A percentile compares a stretch with the other conserved stretches of the same genome.
These are phyloP conservation scores for Fusarium nurragi DNA, from an alignment of 2,329 filamentous ascomycete genomes.

Conservation along the genomic window DNA sequence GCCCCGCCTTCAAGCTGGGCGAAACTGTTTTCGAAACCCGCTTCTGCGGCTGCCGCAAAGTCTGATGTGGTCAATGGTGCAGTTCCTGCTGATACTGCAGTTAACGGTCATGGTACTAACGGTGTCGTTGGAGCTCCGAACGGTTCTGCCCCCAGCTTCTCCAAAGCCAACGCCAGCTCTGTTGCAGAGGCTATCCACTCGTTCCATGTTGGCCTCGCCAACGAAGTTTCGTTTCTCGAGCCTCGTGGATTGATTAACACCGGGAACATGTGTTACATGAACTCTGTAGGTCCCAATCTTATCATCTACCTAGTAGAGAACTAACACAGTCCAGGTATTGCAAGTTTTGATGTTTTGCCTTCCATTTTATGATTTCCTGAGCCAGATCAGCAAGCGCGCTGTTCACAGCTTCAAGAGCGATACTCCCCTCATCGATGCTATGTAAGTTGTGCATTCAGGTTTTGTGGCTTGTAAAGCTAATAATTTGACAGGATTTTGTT, in stretches of 20 bases:
- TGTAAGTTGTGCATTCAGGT: constrained; percentile 67
- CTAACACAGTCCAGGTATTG: constrained; percentile 72
- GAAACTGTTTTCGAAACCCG: constrained; percentile 51
- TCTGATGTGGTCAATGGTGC: constrained; percentile 43
- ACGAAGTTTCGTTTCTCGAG: constrained; percentile 84
- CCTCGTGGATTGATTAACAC: constrained; percentile 95
- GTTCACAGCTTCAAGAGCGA: constrained; percentile 94
- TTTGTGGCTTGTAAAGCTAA: constrained; percentile 1
- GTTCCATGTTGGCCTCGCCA: constrained; percentile 72
- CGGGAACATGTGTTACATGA: constrained; percentile 99
- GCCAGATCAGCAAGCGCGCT: constrained; percentile 84
- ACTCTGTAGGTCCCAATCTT: constrained; percentile 75
- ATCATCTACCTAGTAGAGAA: constrained; percentile 15
- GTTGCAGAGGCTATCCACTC: constrained; percentile 80
- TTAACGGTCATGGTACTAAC: constrained; percentile 42
- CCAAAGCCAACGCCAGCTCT: constrained; percentile 62
- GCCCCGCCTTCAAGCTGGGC: constrained; percentile 53
- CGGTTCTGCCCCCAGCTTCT: constrained; percentile 49
- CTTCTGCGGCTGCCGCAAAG: constrained; percentile 31
- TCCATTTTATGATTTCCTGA: constrained; percentile 94
- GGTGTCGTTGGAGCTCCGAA: constrained; percentile 23
- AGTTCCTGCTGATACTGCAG: constrained; percentile 17
- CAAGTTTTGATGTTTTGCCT: constrained; percentile 94
- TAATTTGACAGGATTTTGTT: constrained; percentile 80
- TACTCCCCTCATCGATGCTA: constrained; percentile 91